phyloP scores from a whole-genome alignment of 306 rosid species.

The Comarum palustre region DNA sequence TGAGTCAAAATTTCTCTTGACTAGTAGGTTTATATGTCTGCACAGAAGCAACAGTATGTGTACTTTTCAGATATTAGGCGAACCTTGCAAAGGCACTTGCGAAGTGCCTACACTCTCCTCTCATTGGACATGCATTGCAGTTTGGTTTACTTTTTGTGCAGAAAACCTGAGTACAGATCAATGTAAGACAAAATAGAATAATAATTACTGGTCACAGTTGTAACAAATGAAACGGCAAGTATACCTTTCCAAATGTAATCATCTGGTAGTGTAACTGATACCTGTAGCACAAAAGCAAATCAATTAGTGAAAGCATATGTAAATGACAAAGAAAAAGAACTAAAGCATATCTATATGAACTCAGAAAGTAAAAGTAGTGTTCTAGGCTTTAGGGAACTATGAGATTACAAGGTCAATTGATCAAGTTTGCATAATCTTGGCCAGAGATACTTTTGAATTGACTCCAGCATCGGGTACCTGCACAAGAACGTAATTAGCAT shows the following conservation, averaged over 20 bases:
- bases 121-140: conserved; percentile 97
- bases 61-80: conserved; percentile 20
- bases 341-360: too few relatives aligned
- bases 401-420: conserved; percentile 77
- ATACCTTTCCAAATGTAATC: conserved; percentile 96
- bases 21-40: neutral
- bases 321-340: neutral
- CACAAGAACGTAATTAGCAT: conserved; percentile 35
- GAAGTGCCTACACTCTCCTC: conserved; percentile 97
- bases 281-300: conserved; percentile 43
- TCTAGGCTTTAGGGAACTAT: conserved; percentile 10
- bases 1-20: neutral
- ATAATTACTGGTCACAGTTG: neutral
- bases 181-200: conserved; percentile 19
- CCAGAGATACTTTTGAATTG: conserved; percentile 93
- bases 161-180: conserved; percentile 62
- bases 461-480: conserved; percentile 88
- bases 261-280: conserved; percentile 94
- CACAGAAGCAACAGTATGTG: neutral
- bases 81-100: conserved; percentile 99
- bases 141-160: conserved; percentile 91
- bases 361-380: neutral
- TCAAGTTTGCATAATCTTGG: conserved; percentile 97
- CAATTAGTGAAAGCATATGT: conserved; percentile 35
- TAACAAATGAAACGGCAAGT: conserved; percentile 7